Evolutionary conservation across 495 filamentous ascomycete genomes (phyloP).

Genomic region (Clavariopsis aquatica): DNA sequence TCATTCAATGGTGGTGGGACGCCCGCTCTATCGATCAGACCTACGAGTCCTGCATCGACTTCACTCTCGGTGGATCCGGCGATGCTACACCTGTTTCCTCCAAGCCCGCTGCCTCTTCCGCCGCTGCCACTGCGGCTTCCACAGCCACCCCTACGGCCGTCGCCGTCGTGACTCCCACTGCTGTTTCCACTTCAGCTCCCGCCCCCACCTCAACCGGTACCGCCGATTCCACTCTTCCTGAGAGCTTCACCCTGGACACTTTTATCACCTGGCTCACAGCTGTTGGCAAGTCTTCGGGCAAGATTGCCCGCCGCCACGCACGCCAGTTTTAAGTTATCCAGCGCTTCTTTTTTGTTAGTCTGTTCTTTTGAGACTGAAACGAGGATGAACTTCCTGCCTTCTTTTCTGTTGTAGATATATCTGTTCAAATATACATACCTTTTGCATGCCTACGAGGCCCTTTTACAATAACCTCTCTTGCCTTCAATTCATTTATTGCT

Average conservation of each 20-base stretch:
- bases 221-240: conserved; percentile 11
- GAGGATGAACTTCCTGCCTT: neutral
- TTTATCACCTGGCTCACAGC: conserved; percentile 17
- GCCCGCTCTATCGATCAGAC: conserved; percentile 66
- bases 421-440: neutral
- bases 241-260: conserved; percentile 15
- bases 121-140: conserved; percentile 11
- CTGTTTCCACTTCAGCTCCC: neutral
- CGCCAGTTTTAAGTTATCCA: neutral
- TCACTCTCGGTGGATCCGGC: conserved; percentile 52
- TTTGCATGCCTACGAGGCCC: no score
- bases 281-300: neutral
- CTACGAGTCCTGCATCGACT: conserved; percentile 73
- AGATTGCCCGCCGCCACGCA: neutral
- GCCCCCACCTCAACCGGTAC: conserved; percentile 1
- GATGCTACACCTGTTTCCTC: conserved; percentile 47
- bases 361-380: neutral
- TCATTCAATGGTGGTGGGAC: conserved; percentile 72
- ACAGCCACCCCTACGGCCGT: conserved; percentile 3
- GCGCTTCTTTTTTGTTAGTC: neutral
- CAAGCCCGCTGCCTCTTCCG: conserved; percentile 25
- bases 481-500: no score
- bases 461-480: no score
- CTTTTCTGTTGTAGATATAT: conserved; percentile 2
- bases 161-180: neutral